Conservation (phyloP, 176 grass and related monocot species). For the Metroxylon sagu region DNA sequence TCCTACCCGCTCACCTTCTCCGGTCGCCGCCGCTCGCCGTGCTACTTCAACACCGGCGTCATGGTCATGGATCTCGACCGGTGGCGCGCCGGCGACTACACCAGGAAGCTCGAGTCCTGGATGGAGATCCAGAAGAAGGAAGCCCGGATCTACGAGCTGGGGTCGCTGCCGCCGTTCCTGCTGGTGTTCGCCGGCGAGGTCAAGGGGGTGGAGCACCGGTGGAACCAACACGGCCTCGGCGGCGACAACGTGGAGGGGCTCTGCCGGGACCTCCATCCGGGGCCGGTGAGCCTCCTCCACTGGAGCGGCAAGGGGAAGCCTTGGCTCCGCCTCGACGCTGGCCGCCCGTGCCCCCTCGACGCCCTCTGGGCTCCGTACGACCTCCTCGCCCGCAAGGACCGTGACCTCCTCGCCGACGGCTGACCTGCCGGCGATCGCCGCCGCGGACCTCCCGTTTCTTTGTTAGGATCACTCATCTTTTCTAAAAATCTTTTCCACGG, state of each 20-base stretch:
- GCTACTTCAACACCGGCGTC: slow-evolving; percentile 99
- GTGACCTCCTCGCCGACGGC: slow-evolving; percentile 2
- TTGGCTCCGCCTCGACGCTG: slow-evolving; percentile 78
- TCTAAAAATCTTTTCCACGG: no score
- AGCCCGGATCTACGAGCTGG: slow-evolving; percentile 87
- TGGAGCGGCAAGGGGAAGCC: slow-evolving; percentile 99
- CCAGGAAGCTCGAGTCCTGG: slow-evolving; percentile 78
- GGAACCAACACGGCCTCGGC: slow-evolving; percentile 98
- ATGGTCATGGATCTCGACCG: slow-evolving; percentile 91
- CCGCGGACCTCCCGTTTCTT: no score
- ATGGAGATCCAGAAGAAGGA: slow-evolving; percentile 98
- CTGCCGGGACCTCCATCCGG: slow-evolving; percentile 85
- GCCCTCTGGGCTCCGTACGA: slow-evolving; percentile 89
- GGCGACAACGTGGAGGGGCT: slow-evolving; percentile 82
- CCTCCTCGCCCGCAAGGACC: slow-evolving; percentile 48
- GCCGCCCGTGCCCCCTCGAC: slow-evolving; percentile 71
- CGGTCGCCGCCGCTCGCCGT: slow-evolving; percentile 41
- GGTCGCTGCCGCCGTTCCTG: slow-evolving; percentile 79
- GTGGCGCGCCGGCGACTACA: slow-evolving; percentile 67
- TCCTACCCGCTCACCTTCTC: slow-evolving; percentile 48
- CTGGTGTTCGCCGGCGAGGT: slow-evolving; percentile 91
- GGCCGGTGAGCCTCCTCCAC: slow-evolving; percentile 85
- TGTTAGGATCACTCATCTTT: no score
- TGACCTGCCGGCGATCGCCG: slow-evolving; percentile 17
- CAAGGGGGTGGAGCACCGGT: slow-evolving; percentile 80